Conservation (phyloP, 164 flowering plant genomes). For the Piper longum region DNA sequence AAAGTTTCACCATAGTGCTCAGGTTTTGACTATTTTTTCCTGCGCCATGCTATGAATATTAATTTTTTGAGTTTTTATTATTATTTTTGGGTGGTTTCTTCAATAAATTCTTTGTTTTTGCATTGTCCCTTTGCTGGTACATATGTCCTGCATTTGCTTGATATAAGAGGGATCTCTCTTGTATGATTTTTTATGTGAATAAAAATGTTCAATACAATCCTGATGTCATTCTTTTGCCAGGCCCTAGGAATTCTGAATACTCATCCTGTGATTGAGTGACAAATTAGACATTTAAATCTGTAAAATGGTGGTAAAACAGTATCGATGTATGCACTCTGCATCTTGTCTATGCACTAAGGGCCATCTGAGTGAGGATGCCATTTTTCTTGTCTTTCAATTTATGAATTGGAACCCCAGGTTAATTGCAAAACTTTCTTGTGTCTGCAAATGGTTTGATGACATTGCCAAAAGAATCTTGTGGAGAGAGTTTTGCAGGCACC, state of each 20-base stretch:
- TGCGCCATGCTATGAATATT: too few relatives aligned
- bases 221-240: not conserved
- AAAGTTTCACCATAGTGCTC: too few relatives aligned
- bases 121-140: too few relatives aligned
- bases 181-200: too few relatives aligned
- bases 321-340: constrained; percentile 82
- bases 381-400: constrained; percentile 62
- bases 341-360: constrained; percentile 82
- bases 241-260: not conserved
- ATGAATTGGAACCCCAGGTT: constrained; percentile 76
- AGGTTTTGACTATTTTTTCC: too few relatives aligned
- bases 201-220: too few relatives aligned
- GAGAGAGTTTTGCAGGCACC: constrained; percentile 83
- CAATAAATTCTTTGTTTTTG: too few relatives aligned
- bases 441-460: constrained; percentile 98
- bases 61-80: too few relatives aligned
- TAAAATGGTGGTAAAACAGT: constrained; percentile 57
- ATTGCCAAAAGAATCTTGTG: constrained; percentile 81
- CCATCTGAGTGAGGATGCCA: constrained; percentile 68
- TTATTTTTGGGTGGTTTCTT: too few relatives aligned
- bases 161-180: not conserved
- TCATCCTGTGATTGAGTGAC: not conserved
- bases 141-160: not conserved
- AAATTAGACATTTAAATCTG: not conserved
- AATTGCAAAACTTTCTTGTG: constrained; percentile 72